Evolutionary conservation across 2,329 filamentous ascomycete genomes (phyloP).

Genomic region (Aspergillus sp.): DNA sequence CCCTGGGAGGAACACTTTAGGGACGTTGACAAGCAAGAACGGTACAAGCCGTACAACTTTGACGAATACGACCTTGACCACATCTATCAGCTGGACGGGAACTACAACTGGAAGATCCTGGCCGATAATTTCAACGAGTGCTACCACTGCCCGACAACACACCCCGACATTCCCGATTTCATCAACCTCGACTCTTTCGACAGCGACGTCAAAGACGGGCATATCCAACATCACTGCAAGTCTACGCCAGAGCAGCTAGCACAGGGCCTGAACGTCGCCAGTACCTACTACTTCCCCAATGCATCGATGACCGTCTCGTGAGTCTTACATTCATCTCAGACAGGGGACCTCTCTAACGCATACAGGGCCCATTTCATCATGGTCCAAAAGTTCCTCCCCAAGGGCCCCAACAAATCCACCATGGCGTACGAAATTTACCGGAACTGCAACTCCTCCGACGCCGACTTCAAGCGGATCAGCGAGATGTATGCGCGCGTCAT

Average conservation of each 20-base stretch:
- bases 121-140: conserved; percentile 65
- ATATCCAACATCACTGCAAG: conserved; percentile 50
- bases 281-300: conserved; percentile 26
- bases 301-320: conserved; percentile 23
- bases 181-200: conserved; percentile 55
- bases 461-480: conserved; percentile 55
- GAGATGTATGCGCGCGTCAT: conserved; percentile 62
- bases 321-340: conserved; percentile 8
- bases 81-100: conserved; percentile 55
- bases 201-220: conserved; percentile 46
- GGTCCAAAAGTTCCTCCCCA: conserved; percentile 60
- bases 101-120: conserved; percentile 61
- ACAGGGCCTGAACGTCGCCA: conserved; percentile 39
- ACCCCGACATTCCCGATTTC: conserved; percentile 55
- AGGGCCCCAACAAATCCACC: conserved; percentile 46
- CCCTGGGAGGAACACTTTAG: conserved; percentile 54
- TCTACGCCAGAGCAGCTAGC: conserved; percentile 47
- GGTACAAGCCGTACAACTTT: conserved; percentile 49
- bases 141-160: conserved; percentile 59
- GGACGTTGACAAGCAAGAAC: conserved; percentile 46
- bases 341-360: neutral
- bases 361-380: conserved; percentile 58
- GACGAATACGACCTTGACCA: conserved; percentile 56
- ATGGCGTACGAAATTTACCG: conserved; percentile 64
- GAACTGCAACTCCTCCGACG: conserved; percentile 56